Conservation (phyloP, 495 filamentous ascomycete species). For the Daldinia loculata region DNA sequence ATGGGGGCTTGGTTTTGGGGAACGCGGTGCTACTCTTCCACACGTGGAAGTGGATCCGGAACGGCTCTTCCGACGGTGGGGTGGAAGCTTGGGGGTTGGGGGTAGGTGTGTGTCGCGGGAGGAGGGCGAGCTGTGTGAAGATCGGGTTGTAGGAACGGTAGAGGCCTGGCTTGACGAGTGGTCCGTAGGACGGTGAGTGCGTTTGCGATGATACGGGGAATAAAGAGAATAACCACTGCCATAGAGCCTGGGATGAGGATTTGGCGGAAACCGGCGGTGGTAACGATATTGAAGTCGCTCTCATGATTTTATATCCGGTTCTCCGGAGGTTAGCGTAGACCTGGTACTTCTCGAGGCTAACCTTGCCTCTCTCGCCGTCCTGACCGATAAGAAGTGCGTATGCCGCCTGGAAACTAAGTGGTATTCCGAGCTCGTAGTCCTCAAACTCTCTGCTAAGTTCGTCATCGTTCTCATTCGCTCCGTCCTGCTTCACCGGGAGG, state of each 20-base stretch:
- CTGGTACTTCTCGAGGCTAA: slow-evolving; percentile 79
- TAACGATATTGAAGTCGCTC: slow-evolving; percentile 61
- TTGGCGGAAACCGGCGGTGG: slow-evolving; percentile 7
- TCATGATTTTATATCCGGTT: slow-evolving; percentile 79
- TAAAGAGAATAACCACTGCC: slow-evolving; percentile 55
- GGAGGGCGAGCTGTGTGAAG: slow-evolving; percentile 77
- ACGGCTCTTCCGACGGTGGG: slow-evolving; percentile 59
- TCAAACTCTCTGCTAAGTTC: slow-evolving; percentile 42
- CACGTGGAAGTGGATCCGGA: slow-evolving; percentile 75
- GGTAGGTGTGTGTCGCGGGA: slow-evolving; percentile 74
- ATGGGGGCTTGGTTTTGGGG: slow-evolving; percentile 75
- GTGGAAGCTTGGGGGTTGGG: slow-evolving; percentile 37
- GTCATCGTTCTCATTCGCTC: slow-evolving; percentile 26
- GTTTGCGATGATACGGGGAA: slow-evolving; percentile 29
- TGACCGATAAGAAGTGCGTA: slow-evolving; percentile 80
- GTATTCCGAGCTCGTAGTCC: slow-evolving; percentile 69
- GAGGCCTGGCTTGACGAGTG: slow-evolving; percentile 75
- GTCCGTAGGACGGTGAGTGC: slow-evolving; percentile 60
- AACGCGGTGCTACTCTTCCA: slow-evolving; percentile 75
- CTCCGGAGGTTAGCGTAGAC: slow-evolving; percentile 87
- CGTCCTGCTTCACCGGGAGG: slow-evolving; percentile 44
- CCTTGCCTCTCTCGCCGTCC: slow-evolving; percentile 66
- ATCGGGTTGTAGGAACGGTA: slow-evolving; percentile 83
- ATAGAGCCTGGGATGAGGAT: slow-evolving; percentile 39
- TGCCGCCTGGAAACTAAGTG: slow-evolving; percentile 88